Evolutionary conservation across 805 yeast species (phyloP), one percentile per base, ranked within the genome.

Genomic region (Hanseniaspora vineae): DNA sequence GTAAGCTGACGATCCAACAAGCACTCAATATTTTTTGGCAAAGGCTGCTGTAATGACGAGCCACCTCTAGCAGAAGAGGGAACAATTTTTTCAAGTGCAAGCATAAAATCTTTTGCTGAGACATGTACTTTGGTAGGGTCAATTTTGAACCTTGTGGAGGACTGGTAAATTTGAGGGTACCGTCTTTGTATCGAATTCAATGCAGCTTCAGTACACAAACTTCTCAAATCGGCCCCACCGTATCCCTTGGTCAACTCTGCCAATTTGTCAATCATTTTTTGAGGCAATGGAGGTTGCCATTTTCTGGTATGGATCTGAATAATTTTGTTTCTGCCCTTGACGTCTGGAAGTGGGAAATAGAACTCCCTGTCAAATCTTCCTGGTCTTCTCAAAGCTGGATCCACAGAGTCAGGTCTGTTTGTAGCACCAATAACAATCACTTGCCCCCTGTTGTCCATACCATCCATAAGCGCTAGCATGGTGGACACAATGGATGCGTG

Each of bases 391-490:
- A 92, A 71, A 0, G 98, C 98, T 1, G 98, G 97, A 65, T 92
- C 98, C n/a, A 92, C 85, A 0, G 97, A 84, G 66, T 92, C 97
- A 0, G 98, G 98, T 59, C 98, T 72, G 66, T 92, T 92, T 0
- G 98, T 92, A 1, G 98, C 98, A 50, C 98, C 98, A 55, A 92
- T 89, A 2, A 92, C 96, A 53, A 92, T 90, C 17, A 92, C 97
- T 61, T 92, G 97, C 8, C 98, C 98, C 61, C 97, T 78, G 55
- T 88, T 88, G 62, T 90, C 97, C 97, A 92, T 92, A 57, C 98
- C 98, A 64, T 92, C 98, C 98, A 92, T 92, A 46, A 92, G 68
- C 0, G 98, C 97, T 53, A 92, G 74, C 57, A 92, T 68, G 0
- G 98, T 92, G 5, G 97, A 88, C 2, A 92, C 98, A 50, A 92